These are phyloP conservation scores for Parathielavia hyrcaniae DNA, from an alignment of 495 filamentous ascomycete species.

Conservation along the genomic window DNA sequence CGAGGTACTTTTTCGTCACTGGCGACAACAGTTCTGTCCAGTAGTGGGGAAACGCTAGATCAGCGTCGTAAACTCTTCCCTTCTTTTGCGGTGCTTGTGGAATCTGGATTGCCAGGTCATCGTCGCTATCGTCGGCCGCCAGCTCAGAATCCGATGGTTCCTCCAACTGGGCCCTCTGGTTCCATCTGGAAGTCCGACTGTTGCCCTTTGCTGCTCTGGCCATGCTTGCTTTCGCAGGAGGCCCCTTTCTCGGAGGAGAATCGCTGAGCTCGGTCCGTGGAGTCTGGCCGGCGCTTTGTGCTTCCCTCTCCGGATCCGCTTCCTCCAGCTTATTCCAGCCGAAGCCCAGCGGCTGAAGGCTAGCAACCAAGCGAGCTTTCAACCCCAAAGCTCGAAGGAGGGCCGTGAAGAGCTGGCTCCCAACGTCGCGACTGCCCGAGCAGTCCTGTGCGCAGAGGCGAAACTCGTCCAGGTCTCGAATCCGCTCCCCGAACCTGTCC, in stretches of 20 bases:
- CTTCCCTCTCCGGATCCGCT: conserved; percentile 42
- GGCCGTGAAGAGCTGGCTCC: conserved; percentile 84
- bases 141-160: conserved; percentile 36
- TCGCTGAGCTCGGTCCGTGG: conserved; percentile 17
- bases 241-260: not conserved
- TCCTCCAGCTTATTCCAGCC: conserved; percentile 86
- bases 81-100: conserved; percentile 27
- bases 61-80: conserved; percentile 51
- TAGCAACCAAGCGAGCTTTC: conserved; percentile 74
- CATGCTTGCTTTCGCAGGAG: conserved; percentile 7
- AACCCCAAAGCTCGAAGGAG: conserved; percentile 76
- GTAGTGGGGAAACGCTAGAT: conserved; percentile 78
- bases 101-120: conserved; percentile 38
- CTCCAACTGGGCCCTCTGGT: conserved; percentile 25
- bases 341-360: conserved; percentile 81
- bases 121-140: conserved; percentile 34
- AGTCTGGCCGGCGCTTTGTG: conserved; percentile 14
- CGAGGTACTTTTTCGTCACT: conserved; percentile 65
- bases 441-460: conserved; percentile 61
- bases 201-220: conserved; percentile 22
- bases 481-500: conserved; percentile 65
- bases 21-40: conserved; percentile 89
- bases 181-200: conserved; percentile 46
- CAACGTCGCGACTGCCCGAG: conserved; percentile 79
- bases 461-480: conserved; percentile 60